Conservation (phyloP, 306 rosid genomes). For the Mimosa pudica region DNA sequence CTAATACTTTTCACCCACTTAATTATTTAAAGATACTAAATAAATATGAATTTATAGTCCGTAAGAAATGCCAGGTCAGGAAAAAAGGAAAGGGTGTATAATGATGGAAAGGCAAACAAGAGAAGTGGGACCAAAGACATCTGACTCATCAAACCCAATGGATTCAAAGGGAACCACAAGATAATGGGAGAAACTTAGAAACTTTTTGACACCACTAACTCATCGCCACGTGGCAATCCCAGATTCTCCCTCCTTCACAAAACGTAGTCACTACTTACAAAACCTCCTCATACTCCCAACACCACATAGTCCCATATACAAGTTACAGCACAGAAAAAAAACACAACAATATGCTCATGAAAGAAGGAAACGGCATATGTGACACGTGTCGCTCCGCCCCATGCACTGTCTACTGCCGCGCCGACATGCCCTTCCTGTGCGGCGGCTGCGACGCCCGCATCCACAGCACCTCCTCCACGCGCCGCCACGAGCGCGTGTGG, state of each 20-base stretch:
- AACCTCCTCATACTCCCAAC: not conserved
- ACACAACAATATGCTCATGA: slow-evolving; percentile 53
- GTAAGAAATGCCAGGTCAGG: not conserved
- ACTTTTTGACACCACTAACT: slow-evolving; percentile 53
- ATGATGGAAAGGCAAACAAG: not conserved
- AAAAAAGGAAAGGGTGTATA: not conserved
- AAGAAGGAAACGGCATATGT: slow-evolving; percentile 42
- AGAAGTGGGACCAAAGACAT: slow-evolving; percentile 28
- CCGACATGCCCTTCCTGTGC: slow-evolving; percentile 66
- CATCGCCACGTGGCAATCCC: slow-evolving; percentile 53
- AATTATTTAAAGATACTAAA: too few species aligned
- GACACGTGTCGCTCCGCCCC: slow-evolving; percentile 68
- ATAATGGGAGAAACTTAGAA: slow-evolving; percentile 45
- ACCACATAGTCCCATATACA: too few species aligned
- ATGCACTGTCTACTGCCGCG: slow-evolving; percentile 64
- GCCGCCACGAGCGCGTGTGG: slow-evolving; percentile 83
- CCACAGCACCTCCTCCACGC: slow-evolving; percentile 54
- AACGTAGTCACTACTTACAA: not conserved
- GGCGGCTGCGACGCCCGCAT: slow-evolving; percentile 58
- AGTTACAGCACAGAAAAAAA: too few species aligned
- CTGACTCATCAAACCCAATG: slow-evolving; percentile 7
- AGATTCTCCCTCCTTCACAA: slow-evolving; percentile 48
- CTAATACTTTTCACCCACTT: too few species aligned
- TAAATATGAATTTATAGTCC: too few species aligned
- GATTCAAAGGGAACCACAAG: slow-evolving; percentile 63